A percentile compares a stretch with the other conserved stretches of the same genome.
Conservation (phyloP, 306 rosid species). For the Pyrus pyrifolia region DNA sequence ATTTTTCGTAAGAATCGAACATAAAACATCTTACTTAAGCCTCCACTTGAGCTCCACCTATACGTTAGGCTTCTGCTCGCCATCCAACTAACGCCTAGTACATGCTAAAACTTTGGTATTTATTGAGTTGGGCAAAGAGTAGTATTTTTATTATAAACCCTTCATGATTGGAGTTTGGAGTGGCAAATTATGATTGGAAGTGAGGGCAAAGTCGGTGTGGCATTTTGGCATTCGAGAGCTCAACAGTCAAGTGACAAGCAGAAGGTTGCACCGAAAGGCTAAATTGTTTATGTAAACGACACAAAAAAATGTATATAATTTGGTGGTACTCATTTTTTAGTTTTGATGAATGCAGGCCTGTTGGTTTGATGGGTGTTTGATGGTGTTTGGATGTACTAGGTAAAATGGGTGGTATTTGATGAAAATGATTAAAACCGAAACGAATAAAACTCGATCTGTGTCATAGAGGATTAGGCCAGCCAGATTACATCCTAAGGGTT, state of each 20-base stretch:
- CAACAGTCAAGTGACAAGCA: neutral
- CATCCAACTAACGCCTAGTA: too few species aligned
- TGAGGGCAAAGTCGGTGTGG: constrained; percentile 10
- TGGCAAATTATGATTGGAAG: neutral
- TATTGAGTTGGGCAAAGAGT: too few species aligned
- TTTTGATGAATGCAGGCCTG: neutral
- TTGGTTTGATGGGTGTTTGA: neutral
- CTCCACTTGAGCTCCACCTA: fast-evolving
- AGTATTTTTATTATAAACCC: too few species aligned
- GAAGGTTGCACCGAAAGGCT: neutral
- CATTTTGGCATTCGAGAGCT: neutral
- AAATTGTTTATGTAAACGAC: neutral
- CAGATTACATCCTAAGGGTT: neutral
- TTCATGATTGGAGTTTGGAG: neutral
- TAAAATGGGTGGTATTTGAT: neutral
- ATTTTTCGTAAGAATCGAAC: too few species aligned
- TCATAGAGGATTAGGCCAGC: neutral
- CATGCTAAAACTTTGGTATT: too few species aligned
- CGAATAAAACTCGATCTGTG: neutral
- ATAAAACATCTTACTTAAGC: too few species aligned
- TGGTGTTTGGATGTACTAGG: neutral
- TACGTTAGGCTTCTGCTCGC: too few species aligned
- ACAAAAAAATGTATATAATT: too few species aligned
- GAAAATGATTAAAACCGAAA: neutral
- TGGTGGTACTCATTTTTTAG: neutral